Evolutionary conservation across 371 early-diverging fungal genomes (phyloP), one percentile per base, ranked within the genome.

Genomic region (Quaeritorhiza haematococci): DNA sequence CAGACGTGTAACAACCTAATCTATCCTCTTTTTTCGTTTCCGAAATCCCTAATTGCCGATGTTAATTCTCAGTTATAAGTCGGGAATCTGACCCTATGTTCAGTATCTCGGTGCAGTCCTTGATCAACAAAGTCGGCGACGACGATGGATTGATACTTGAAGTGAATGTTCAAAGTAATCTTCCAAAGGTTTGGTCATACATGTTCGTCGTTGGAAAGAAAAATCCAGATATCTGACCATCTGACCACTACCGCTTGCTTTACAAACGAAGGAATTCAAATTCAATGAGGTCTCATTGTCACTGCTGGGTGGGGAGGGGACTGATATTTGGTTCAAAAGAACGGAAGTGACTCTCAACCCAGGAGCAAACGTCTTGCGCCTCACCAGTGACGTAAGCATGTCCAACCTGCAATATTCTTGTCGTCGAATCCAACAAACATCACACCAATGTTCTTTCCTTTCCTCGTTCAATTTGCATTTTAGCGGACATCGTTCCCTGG

Each of bases 111-210:
- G 80, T 87, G 1, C 63, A 70, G 4, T 71, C 80, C 0, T 63
- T 87, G 7, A 76, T 83, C 21, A 83, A 85, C 53, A 78, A 81
- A 61, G 59, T 78, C 27, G 71, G 59, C 19, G 62, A 79, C 4
- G 88, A 88, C 2, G 77, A 80, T 24, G 82, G 79, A 15, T 75
- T 82, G 1, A 78, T 78, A 51, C 71, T 86, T 1, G 82, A 83
- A 44, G 66, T 85, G 21, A 29, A 61, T 3, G 48, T 58, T 61
- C 28, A 10, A 15, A 58, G 35, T 52, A 57, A 26, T 21, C 29
- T 58, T 6, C 57, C 57, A 8, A 42, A 49, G 10, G 59, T 58
- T 29, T 17, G 0, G 27, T 15, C 33, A 26, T 58, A 70, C 21
- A 53, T 33, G 35, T 8, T 13, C 35, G 10, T 17, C 17, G 29